Conservation (phyloP, 768 basidiomycete genomes). For the Hericium alpestre region DNA sequence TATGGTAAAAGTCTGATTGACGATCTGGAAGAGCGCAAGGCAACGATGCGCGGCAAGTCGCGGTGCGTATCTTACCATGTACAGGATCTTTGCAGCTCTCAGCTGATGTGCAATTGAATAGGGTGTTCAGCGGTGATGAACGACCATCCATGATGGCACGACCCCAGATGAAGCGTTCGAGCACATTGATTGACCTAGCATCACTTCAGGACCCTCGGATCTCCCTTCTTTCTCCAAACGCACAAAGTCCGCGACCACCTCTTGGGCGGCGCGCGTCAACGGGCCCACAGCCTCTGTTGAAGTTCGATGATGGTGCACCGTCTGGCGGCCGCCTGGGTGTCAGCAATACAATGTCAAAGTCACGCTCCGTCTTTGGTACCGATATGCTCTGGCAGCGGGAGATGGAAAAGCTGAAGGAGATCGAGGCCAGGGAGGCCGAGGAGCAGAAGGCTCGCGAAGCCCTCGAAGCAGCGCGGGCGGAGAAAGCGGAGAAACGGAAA, state of each 20-base stretch:
- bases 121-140: slow-evolving; percentile 81
- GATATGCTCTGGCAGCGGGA: slow-evolving; percentile 92
- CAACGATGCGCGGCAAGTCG: slow-evolving; percentile 71
- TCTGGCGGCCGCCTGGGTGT: not conserved
- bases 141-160: slow-evolving; percentile 92
- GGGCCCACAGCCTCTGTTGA: slow-evolving; percentile 54
- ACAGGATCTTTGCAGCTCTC: not conserved
- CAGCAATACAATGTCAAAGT: slow-evolving; percentile 20
- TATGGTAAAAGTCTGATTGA: slow-evolving; percentile 88
- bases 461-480: slow-evolving; percentile 36
- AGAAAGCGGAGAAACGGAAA: slow-evolving; percentile 23
- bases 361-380: slow-evolving; percentile 83
- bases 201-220: slow-evolving; percentile 33
- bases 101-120: slow-evolving; percentile 20
- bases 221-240: slow-evolving; percentile 20
- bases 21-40: slow-evolving; percentile 75
- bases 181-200: slow-evolving; percentile 67
- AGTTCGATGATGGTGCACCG: slow-evolving; percentile 44
- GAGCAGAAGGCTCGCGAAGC: slow-evolving; percentile 43
- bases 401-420: slow-evolving; percentile 66
- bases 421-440: slow-evolving; percentile 56
- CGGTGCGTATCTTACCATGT: slow-evolving; percentile 40
- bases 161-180: slow-evolving; percentile 37
- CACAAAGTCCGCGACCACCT: slow-evolving; percentile 29
- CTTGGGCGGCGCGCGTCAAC: slow-evolving; percentile 39